Evolutionary conservation across 2,329 filamentous ascomycete genomes (phyloP).

Genomic region (Graphiopsis chlorocephala): DNA sequence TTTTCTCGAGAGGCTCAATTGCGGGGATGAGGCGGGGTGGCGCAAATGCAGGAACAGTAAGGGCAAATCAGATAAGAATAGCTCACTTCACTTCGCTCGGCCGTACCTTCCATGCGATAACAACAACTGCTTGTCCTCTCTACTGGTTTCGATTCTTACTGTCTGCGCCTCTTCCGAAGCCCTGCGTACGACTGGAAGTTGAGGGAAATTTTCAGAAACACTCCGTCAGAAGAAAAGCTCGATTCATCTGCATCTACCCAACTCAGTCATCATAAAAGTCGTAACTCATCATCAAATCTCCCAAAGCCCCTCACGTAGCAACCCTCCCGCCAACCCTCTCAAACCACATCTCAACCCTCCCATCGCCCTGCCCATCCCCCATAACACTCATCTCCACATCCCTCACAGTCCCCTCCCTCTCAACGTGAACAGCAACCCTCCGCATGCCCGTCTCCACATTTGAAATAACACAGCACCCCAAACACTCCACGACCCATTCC

Average conservation of each 20-base stretch:
- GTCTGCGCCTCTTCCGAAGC: too few relatives aligned
- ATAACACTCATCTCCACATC: constrained; percentile 13
- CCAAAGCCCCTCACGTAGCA: neutral
- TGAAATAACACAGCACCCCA: constrained; percentile 18
- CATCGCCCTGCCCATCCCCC: constrained; percentile 10
- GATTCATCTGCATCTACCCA: neutral
- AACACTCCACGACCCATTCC: constrained; percentile 21
- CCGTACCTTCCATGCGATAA: neutral
- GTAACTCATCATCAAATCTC: neutral
- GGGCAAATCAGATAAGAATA: neutral
- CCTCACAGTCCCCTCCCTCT: neutral
- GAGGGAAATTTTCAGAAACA: too few relatives aligned
- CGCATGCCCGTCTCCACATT: constrained; percentile 19
- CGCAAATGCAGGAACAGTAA: constrained; percentile 10
- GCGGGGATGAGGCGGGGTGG: neutral
- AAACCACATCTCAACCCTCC: constrained; percentile 12
- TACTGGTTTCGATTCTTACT: too few relatives aligned
- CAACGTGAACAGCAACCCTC: neutral
- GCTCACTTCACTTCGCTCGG: neutral
- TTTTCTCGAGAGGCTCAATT: constrained; percentile 2
- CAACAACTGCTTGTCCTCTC: neutral
- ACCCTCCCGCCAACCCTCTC: constrained; percentile 1
- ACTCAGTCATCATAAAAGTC: neutral
- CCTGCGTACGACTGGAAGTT: too few relatives aligned
- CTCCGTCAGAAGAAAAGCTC: neutral